These are phyloP conservation scores for Leersia perrieri DNA, from an alignment of 176 grass and related monocot species.

Conservation along the genomic window DNA sequence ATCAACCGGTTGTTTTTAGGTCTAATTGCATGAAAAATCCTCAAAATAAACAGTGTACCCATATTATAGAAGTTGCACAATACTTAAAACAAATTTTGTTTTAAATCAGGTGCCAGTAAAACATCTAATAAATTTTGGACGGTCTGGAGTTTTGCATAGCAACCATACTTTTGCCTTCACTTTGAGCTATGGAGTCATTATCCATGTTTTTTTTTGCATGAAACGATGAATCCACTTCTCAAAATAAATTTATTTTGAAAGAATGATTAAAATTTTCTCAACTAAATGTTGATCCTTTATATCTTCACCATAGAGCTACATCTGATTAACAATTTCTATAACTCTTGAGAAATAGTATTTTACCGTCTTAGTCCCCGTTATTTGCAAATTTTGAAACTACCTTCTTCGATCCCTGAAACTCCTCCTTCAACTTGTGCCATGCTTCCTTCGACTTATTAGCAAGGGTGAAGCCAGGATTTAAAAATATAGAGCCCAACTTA, in stretches of 20 bases:
- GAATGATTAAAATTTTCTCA: not conserved
- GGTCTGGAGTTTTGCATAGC: not conserved
- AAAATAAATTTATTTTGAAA: not conserved
- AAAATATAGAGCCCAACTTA: too few species aligned
- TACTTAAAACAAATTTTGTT: not conserved
- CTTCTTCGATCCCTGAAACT: not conserved
- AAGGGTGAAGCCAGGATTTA: too few species aligned
- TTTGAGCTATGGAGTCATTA: too few species aligned
- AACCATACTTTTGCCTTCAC: too few species aligned
- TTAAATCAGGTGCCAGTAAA: not conserved
- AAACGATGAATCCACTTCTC: not conserved
- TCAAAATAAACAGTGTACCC: too few species aligned
- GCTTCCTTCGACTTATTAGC: not conserved
- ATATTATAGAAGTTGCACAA: too few species aligned
- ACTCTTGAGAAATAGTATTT: too few species aligned
- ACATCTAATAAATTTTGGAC: not conserved
- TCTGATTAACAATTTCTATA: conserved; percentile 1
- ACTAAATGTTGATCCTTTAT: not conserved
- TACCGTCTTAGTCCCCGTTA: not conserved
- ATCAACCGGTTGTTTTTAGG: not conserved
- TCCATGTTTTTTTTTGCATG: not conserved
- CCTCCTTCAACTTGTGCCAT: not conserved
- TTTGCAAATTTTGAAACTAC: conserved; percentile 3
- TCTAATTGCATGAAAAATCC: not conserved
- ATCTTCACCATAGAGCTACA: not conserved